These are phyloP conservation scores for Ophiostoma pallidulum DNA, from an alignment of 2,329 filamentous ascomycete genomes.

Conservation along the genomic window DNA sequence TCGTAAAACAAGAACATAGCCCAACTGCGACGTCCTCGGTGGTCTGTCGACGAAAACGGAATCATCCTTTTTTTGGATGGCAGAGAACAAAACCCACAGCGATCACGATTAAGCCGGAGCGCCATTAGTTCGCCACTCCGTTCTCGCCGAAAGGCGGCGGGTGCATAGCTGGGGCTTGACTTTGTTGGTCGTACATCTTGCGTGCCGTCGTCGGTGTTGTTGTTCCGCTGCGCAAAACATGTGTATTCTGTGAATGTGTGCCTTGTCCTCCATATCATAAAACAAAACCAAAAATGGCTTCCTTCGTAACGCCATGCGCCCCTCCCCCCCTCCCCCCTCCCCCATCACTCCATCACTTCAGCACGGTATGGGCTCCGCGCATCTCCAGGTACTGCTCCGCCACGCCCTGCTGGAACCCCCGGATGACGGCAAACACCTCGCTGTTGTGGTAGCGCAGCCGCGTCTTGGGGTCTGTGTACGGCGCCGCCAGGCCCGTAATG, in stretches of 20 bases:
- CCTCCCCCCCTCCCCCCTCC: neutral
- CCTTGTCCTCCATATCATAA: neutral
- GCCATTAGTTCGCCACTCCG: conserved; percentile 67
- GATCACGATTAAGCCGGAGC: conserved; percentile 99
- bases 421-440: conserved; percentile 80
- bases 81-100: no score
- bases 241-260: no score
- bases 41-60: conserved; percentile 49
- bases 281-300: neutral
- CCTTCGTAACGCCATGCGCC: neutral
- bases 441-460: conserved; percentile 84
- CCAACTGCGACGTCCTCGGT: conserved; percentile 67
- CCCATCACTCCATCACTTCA: conserved; percentile 55
- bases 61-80: conserved; percentile 13
- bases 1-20: conserved; percentile 53
- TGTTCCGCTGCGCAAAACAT: no score
- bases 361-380: conserved; percentile 80
- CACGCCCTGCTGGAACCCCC: conserved; percentile 68
- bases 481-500: conserved; percentile 82
- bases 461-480: conserved; percentile 92
- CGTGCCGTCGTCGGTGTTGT: no score
- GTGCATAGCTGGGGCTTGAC: conserved; percentile 93
- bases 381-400: conserved; percentile 85
- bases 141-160: conserved; percentile 65
- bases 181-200: conserved; percentile 74